phyloP scores from a whole-genome alignment of 306 rosid genomes.

The Pyrus pyrifolia region DNA sequence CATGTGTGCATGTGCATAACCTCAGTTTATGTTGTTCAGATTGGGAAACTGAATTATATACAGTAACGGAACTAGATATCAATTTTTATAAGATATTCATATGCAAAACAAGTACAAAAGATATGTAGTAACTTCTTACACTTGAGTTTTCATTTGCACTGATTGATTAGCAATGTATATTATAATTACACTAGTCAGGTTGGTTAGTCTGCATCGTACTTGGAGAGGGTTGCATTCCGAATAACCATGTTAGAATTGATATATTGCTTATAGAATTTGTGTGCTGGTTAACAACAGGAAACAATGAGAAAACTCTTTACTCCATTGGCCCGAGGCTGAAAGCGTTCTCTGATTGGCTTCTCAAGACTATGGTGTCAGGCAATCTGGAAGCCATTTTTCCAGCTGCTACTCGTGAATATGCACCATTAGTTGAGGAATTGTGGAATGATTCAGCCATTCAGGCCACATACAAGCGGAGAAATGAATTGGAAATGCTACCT shows the following conservation, averaged over 20 bases:
- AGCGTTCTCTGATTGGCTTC: slow-evolving; percentile 98
- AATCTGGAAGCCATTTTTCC: slow-evolving; percentile 92
- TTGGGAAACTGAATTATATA: background rate
- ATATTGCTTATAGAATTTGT: background rate
- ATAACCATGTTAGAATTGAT: background rate
- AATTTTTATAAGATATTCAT: background rate
- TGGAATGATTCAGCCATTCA: slow-evolving; percentile 82
- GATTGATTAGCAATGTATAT: background rate
- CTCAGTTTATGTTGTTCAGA: background rate
- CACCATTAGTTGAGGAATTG: slow-evolving; percentile 83
- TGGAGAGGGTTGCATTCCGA: background rate
- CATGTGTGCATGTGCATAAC: background rate
- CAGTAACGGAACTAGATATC: background rate
- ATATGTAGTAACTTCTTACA: background rate
- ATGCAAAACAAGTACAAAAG: background rate
- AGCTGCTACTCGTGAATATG: slow-evolving; percentile 95
- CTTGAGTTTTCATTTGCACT: background rate
- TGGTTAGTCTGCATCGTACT: background rate
- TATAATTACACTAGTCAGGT: background rate
- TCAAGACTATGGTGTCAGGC: slow-evolving; percentile 86
- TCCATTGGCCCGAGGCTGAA: slow-evolving; percentile 82
- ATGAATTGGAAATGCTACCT: slow-evolving; percentile 88
- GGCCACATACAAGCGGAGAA: slow-evolving; percentile 81
- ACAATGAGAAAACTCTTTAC: slow-evolving; percentile 46
- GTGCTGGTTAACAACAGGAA: slow-evolving; percentile 40